Base-by-base conservation (phyloP, 2,329 filamentous ascomycete species). In the Fusarium continuum region DNA sequence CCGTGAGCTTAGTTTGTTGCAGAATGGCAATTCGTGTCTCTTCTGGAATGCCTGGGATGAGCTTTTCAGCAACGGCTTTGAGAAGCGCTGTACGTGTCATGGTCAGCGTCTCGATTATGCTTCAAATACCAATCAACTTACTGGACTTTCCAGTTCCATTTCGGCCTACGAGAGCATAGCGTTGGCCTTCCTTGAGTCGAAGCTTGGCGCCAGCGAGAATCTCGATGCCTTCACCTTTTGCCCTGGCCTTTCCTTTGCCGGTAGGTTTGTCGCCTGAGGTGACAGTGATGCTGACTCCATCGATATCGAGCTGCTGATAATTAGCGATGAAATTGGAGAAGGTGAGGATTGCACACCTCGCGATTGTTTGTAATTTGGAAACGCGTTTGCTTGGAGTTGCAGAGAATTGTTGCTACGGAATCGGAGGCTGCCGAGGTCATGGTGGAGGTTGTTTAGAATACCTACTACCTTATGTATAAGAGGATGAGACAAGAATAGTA, bases 111-210 rank as follows among this genome's bases (percentile, higher is more conserved):
- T 66, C 22, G 25, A 16, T 6, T 6, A 2, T 14, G 1, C 19
- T 6, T 19, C 8, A 40, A 5, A 13, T 14, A 13, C 17, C 13
- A 19, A 8, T 22, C 6, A 13, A 71, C 82, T 74, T 75, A 89
- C 88, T 94, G 5, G 91, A 93, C 72, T 96, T 96, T 6, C 92
- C 92, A 3, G 88, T 90, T 1, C 92, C 92, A 75, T 96, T 96
- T 7, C 91, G 83, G 0, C 92, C 92, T 17, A 94, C 81, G 2
- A 96, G 79, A 0, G 91, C 91, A 79, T 96, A 96, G 59, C 90
- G 83, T 39, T 87, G 82, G 0, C 90, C 89, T 44, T 88, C 85
- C 64, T 94, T 91, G 4, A 96, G 77, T 20, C 88, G 85, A 29
- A 96, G 77, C 53, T 87, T 88, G 2, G 89, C 90, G 73, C 90